phyloP scores from a whole-genome alignment of 768 basidiomycete species.

The Pulveroboletus sp. region DNA sequence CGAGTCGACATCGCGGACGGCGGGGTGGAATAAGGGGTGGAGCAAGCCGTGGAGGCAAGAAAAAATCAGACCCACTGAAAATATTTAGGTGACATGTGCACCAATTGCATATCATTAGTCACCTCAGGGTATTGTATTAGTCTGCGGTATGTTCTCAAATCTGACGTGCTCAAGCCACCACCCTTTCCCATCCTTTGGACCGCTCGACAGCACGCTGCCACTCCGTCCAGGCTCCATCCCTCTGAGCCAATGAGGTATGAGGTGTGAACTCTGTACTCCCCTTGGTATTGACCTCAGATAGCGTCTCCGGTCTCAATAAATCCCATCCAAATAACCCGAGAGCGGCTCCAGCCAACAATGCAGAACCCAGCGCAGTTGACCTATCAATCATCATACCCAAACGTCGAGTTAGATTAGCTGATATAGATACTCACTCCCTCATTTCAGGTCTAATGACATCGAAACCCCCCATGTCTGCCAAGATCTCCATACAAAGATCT shows the following conservation, averaged over 20 bases:
- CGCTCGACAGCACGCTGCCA: slow-evolving; percentile 91
- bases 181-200: slow-evolving; percentile 71
- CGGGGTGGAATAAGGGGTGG: slow-evolving; percentile 43
- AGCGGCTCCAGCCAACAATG: slow-evolving; percentile 87
- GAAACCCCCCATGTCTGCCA: slow-evolving; percentile 90
- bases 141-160: neutral
- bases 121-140: neutral
- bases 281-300: slow-evolving; percentile 81
- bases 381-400: slow-evolving; percentile 33
- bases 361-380: slow-evolving; percentile 93
- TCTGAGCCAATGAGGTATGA: slow-evolving; percentile 42
- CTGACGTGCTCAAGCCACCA: slow-evolving; percentile 21
- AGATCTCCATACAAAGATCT: slow-evolving; percentile 79
- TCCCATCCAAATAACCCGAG: slow-evolving; percentile 92
- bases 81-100: slow-evolving; percentile 47
- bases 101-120: neutral
- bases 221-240: slow-evolving; percentile 63
- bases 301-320: slow-evolving; percentile 73
- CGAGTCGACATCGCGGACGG: slow-evolving; percentile 44
- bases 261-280: slow-evolving; percentile 72
- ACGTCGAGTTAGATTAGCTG: neutral
- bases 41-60: slow-evolving; percentile 41
- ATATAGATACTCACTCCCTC: slow-evolving; percentile 69
- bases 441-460: slow-evolving; percentile 90
- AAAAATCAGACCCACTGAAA: slow-evolving; percentile 78